A percentile compares a stretch with the other conserved stretches of the same genome.
Conservation (phyloP, 768 basidiomycete species). For the Lentinula lateritia region DNA sequence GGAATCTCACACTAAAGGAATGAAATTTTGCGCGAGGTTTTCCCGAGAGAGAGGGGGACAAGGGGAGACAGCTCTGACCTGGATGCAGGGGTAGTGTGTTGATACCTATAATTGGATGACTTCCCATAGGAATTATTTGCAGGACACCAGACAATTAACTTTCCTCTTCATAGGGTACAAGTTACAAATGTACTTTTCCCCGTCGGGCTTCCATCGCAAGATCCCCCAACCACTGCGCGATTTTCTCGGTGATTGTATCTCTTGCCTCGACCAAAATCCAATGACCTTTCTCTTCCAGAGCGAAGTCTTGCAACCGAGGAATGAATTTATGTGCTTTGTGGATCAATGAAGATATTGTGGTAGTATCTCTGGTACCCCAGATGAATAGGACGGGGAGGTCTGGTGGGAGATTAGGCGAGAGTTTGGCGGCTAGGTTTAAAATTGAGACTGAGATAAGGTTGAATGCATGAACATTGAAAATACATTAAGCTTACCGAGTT, state of each 20-base stretch:
- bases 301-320: conserved; percentile 41
- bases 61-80: no score
- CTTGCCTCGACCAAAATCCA: conserved; percentile 66
- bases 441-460: not conserved
- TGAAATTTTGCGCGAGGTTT: no score
- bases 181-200: not conserved
- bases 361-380: conserved; percentile 52
- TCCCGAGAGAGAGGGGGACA: no score
- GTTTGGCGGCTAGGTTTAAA: conserved; percentile 28
- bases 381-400: conserved; percentile 58
- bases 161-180: no score
- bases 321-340: conserved; percentile 45
- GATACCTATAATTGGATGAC: no score
- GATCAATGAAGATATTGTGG: conserved; percentile 36
- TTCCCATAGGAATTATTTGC: no score
- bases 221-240: conserved; percentile 41
- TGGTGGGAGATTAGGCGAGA: conserved; percentile 36
- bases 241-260: conserved; percentile 43
- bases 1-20: no score
- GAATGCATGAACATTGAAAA: no score
- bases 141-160: no score
- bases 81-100: no score
- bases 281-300: conserved; percentile 53
- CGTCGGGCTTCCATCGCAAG: conserved; percentile 11
- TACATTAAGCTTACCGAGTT: conserved; percentile 29